Base-by-base conservation (phyloP, 2,329 filamentous ascomycete species). In the Thermomyces lanuginosus region DNA sequence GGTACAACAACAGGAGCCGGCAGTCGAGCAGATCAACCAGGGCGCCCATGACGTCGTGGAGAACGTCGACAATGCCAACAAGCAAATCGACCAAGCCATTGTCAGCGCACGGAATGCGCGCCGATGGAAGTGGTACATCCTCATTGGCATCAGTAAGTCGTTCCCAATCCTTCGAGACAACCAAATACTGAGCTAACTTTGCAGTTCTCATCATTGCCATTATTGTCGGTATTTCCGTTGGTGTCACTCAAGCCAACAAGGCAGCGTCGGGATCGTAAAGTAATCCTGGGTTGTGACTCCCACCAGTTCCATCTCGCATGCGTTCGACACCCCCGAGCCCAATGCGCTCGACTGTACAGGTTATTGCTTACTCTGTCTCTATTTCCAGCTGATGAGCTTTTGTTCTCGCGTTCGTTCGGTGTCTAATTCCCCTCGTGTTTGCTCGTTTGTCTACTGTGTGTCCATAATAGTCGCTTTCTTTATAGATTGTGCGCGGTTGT, bases 41-140 rank as follows among this genome's bases (percentile, higher is more conserved):
- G 82, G 86, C 58, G 81, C 72, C 19, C 79, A 91, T 54, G 78
- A 92, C 46, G 78, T 89, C 20, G 72, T 79, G 25, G 72, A 77
- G 31, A 80, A 95, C 52, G 69, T 93, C 24, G 71, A 76, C 44
- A 77, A 89, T 51, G 86, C 76, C 37, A 93, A 89, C 46, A 67
- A 72, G 36, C 72, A 93, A 53, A 78, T 95, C 33, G 72, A 66
- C 20, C 69, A 68, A n/a, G 84, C 84, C 8, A 78, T 92, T 36
- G 64, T 67, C 34, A 92, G 80, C 40, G 86, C 86, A 6, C 66
- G 76, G 49, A 69, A 72, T 41, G 80, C 77, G 26, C 69, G 80
- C 41, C 80, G 73, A 61, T 92, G 91, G 82, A 93, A 93, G 77
- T 93, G 83, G 84, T 84, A 79, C 51, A 92, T 83, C 63, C 58